Percentiles rank a stretch among this genome's conserved stretches.
Conservation (phyloP, 768 basidiomycete species). For the Pleurotus ostreatus region DNA sequence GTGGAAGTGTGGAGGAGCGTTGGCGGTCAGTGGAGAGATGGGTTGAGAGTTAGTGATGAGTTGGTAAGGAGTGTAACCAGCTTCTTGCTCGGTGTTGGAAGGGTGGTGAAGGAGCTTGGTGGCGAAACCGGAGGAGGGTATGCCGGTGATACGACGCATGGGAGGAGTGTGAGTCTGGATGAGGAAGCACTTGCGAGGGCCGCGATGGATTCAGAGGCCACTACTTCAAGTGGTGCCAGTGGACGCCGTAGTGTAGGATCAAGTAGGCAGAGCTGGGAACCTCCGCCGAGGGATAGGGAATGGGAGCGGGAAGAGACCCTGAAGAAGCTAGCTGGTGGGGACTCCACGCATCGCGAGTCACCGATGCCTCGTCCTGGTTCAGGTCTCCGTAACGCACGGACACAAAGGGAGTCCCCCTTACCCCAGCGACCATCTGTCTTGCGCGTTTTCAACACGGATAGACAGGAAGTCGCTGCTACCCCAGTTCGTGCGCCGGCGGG, state of each 20-base stretch:
- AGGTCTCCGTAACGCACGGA: not conserved
- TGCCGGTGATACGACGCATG: slow-evolving; percentile 35
- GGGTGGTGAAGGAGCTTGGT: slow-evolving; percentile 55
- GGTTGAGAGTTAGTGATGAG: slow-evolving; percentile 71
- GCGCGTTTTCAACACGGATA: not conserved
- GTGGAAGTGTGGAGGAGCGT: slow-evolving; percentile 65
- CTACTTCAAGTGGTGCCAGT: slow-evolving; percentile 17
- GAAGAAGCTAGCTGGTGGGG: slow-evolving; percentile 25
- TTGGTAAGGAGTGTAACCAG: slow-evolving; percentile 73
- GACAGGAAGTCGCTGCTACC: not conserved
- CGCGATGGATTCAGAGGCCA: slow-evolving; percentile 19
- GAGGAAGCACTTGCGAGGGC: slow-evolving; percentile 37
- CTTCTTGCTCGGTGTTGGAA: slow-evolving; percentile 72
- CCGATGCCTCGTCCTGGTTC: not conserved
- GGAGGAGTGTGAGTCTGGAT: slow-evolving; percentile 50
- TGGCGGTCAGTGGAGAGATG: slow-evolving; percentile 70
- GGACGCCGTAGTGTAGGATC: slow-evolving; percentile 24
- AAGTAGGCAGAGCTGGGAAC: slow-evolving; percentile 25
- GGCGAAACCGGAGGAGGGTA: slow-evolving; percentile 18
- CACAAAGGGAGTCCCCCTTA: not conserved
- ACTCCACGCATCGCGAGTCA: not conserved
- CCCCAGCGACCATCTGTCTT: not conserved
- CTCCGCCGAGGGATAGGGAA: slow-evolving; percentile 41
- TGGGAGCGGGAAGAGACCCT: slow-evolving; percentile 45
- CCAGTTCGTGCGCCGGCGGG: not conserved